Percentiles rank a stretch among this genome's conserved stretches.
Conservation (phyloP, 1,284 basidiomycete genomes). For the Trichosporon asahii region DNA sequence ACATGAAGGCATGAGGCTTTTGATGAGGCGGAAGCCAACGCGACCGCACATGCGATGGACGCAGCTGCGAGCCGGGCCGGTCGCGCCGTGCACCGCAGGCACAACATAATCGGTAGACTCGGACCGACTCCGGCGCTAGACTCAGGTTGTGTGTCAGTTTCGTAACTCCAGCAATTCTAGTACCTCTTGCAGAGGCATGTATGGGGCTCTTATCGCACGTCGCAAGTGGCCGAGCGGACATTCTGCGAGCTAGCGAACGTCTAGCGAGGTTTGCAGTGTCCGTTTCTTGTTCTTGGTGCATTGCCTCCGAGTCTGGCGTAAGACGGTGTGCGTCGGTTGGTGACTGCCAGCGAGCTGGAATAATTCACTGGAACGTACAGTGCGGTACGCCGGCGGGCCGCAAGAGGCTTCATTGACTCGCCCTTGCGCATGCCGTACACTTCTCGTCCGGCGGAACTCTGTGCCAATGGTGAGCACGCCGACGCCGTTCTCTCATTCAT, state of each 20-base stretch:
- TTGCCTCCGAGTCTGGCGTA: neutral
- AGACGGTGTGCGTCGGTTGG: neutral
- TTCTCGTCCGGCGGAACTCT: neutral
- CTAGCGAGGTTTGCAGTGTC: neutral
- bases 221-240: neutral
- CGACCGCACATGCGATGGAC: too few species aligned
- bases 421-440: neutral
- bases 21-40: too few species aligned
- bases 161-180: too few species aligned
- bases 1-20: neutral
- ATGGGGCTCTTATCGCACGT: neutral
- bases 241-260: neutral
- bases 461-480: neutral
- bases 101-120: too few species aligned
- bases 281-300: neutral
- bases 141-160: too few species aligned
- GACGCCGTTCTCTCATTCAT: neutral
- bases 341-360: neutral
- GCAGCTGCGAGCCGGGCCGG: too few species aligned
- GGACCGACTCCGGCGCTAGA: too few species aligned
- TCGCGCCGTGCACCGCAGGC: too few species aligned
- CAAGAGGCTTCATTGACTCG: neutral
- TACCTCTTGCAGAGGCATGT: too few species aligned
- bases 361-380: neutral
- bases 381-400: too few species aligned